Evolutionary conservation across 495 filamentous ascomycete species (phyloP), one percentile per base, ranked within the genome.

Genomic region (Trichoderma reesei): DNA sequence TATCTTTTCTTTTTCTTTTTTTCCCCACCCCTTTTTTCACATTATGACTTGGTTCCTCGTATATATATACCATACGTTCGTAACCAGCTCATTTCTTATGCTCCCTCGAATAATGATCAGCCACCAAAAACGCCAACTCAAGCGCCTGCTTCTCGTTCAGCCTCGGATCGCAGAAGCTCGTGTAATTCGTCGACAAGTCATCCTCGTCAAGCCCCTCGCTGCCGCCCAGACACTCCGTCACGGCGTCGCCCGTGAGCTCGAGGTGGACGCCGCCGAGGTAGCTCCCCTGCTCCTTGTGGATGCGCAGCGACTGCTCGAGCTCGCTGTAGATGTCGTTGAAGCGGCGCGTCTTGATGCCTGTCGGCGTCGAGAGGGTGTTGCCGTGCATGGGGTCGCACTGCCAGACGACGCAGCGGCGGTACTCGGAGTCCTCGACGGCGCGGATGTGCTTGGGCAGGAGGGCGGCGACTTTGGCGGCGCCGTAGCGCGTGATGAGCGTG

Each of bases 381-480:
- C 94, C 94, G 77, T 98, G 94, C 95, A 98, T 98, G 11, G 94
- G 94, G 75, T 98, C 94, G 75, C 91, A 96, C 74, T 96, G 91
- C 94, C 94, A 98, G 66, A 98, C 91, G 14, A 96, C 91, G 26
- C 84, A 71, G 72, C 93, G 86, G 2, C 82, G 82, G 63, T 88
- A 89, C 66, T 78, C 82, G 69, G 77, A 81, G 66, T 75, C 73
- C 69, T 92, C 86, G 20, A 98, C 94, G 54, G 90, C 90, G 63
- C 86, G 82, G 71, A 98, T 97, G 76, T 98, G 94, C 1, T 73
- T 80, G 0, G 90, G 88, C 2, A 98, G 81, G 62, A 92, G 82
- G 3, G 78, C 67, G 31, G 82, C 74, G 59, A 98, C 88, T 61
- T 89, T 88, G 26, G 73, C 75, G 33, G 88, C 88, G 46, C 94